Evolutionary conservation across 257 asterid genomes (phyloP), one percentile per base, ranked within the genome.

Genomic region (Leptodermis oblonga): DNA sequence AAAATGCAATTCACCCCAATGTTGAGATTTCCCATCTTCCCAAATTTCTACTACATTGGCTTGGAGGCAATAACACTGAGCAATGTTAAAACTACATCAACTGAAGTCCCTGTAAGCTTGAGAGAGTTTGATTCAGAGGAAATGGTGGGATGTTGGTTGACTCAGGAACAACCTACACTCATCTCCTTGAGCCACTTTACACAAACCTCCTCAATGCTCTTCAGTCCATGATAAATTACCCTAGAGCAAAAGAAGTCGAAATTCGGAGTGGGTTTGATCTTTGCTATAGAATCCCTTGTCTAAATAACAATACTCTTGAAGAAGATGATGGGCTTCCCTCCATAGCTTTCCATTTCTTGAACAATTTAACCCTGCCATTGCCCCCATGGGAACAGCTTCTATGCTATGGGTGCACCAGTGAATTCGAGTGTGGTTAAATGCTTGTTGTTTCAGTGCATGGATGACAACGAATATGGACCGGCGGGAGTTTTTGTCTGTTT

Each of bases 401-500:
- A 88, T 36, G 88, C 92, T 28, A 84, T 86, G 87, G 56, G 79
- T n/a, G 86, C 89, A 11, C 95, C 90, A 2, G 66, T 13, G 15
- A 84, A 86, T 78, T 81, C 79, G 7, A 82, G 77, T 0, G 87
- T 82, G 78, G 86, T 73, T 13, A 88, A 88, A 81, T 88, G 95
- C 51, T 74, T 84, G 78, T 73, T 88, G 68, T 83, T 81, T 62
- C 90, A 70, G 52, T 82, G 87, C 76, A 88, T 86, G 90, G 92
- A 83, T 56, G 87, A 70, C 18, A 48, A 34, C 1, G 82, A 70
- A 11, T 58, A 55, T 42, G 95, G 95, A 13, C 95, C 95, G 9
- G 87, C 94, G 48, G 96, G 93, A 22, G 81, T 88, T 46, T 86
- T 88, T 18, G 96, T 93, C 31, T 85, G 84, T 82, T 85, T 85